A percentile compares a stretch with the other conserved stretches of the same genome.
Conservation (phyloP, 805 yeast genomes). For the Zygosaccharomyces gambellarensis region DNA sequence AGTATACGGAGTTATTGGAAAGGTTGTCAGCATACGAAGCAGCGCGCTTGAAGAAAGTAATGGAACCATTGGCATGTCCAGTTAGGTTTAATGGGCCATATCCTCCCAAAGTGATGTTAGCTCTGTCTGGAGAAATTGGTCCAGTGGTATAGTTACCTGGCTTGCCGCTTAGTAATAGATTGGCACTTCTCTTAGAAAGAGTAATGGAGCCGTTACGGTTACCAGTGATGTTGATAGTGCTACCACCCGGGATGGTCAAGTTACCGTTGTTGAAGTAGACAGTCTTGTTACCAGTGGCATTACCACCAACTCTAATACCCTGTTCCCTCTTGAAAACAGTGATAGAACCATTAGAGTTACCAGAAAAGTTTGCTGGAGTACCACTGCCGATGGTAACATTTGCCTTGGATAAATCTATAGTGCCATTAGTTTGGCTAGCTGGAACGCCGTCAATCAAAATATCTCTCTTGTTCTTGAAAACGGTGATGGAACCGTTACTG, state of each 20-base stretch:
- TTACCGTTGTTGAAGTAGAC: constrained; percentile 3
- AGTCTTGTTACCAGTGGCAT: neutral
- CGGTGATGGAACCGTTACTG: constrained; percentile 2
- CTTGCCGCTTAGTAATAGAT: neutral
- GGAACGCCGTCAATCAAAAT: neutral
- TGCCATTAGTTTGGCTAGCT: neutral
- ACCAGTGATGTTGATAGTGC: constrained; percentile 2
- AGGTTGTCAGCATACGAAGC: neutral
- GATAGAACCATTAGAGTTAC: constrained; percentile 3
- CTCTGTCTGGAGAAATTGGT: neutral
- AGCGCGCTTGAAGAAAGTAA: constrained; percentile 2
- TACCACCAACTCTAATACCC: neutral
- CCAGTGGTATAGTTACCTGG: constrained; percentile 1
- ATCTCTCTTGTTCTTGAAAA: neutral
- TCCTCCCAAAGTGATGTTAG: neutral
- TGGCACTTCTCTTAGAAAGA: neutral
- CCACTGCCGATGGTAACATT: constrained; percentile 1
- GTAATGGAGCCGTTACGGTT: constrained; percentile 5
- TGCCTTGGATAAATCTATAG: constrained; percentile 1
- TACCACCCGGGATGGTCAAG: neutral
- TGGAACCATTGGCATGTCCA: constrained; percentile 4
- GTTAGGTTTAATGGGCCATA: neutral
- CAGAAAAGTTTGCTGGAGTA: neutral
- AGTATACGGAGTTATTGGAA: neutral
- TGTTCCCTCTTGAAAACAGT: neutral